phyloP scores from a whole-genome alignment of 257 asterid genomes.

The Verbena officinalis region DNA sequence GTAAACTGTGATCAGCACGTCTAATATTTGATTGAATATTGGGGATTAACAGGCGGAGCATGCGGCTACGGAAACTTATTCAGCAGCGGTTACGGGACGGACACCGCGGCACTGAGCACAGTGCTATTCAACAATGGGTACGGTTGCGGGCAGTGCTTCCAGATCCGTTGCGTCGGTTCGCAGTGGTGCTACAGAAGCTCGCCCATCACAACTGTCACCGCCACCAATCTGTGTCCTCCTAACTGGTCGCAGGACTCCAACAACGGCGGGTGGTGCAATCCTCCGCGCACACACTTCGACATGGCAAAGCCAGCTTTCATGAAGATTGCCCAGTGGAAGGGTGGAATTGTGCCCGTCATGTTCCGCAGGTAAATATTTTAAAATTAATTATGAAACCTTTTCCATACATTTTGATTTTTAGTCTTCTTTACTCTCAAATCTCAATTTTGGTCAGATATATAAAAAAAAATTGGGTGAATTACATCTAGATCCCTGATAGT shows the following conservation, averaged over 20 bases:
- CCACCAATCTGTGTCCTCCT: constrained; percentile 88
- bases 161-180: constrained; percentile 54
- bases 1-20: too few species aligned
- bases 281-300: constrained; percentile 80
- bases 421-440: too few species aligned
- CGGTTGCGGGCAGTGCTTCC: constrained; percentile 85
- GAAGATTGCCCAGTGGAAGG: constrained; percentile 80
- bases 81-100: constrained; percentile 68
- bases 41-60: constrained; percentile 58
- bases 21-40: too few species aligned
- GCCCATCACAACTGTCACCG: constrained; percentile 62
- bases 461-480: too few species aligned
- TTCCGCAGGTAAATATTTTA: constrained; percentile 55
- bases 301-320: constrained; percentile 85
- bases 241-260: constrained; percentile 70
- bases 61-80: constrained; percentile 79
- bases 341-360: constrained; percentile 72
- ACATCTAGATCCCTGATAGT: too few species aligned
- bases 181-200: constrained; percentile 53
- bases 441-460: too few species aligned
- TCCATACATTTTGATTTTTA: too few species aligned
- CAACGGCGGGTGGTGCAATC: constrained; percentile 96
- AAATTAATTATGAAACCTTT: too few species aligned
- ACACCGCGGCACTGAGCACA: constrained; percentile 78
- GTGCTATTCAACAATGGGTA: constrained; percentile 75